These are phyloP conservation scores for Starmerella bacillaris DNA, from an alignment of 805 yeast genomes.

Conservation along the genomic window DNA sequence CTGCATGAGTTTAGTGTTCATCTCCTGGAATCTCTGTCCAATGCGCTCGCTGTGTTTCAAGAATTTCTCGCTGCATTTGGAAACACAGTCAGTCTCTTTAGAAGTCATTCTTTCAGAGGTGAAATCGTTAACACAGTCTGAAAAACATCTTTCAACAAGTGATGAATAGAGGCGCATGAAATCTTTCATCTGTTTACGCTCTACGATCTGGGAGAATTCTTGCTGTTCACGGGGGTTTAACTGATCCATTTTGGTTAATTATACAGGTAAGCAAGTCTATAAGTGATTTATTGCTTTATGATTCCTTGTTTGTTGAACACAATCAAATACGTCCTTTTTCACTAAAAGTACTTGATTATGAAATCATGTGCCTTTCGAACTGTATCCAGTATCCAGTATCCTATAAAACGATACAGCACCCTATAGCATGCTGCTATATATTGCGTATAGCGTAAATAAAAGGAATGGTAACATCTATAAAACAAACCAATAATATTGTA, in stretches of 20 bases:
- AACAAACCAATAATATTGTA: too few species aligned
- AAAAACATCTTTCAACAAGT: conserved; percentile 90
- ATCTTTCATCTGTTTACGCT: conserved; percentile 95
- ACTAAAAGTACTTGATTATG: too few species aligned
- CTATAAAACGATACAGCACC: too few species aligned
- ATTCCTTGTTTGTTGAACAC: too few species aligned
- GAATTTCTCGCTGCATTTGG: conserved; percentile 92
- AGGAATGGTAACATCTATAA: too few species aligned
- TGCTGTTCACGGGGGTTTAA: conserved; percentile 90
- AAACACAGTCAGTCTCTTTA: conserved; percentile 71
- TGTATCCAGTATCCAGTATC: too few species aligned
- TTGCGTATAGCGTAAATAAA: too few species aligned
- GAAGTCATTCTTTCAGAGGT: conserved; percentile 73
- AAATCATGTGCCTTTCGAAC: too few species aligned
- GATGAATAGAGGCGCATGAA: conserved; percentile 94
- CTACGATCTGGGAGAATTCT: conserved; percentile 86
- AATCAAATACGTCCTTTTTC: too few species aligned
- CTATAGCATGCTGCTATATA: too few species aligned
- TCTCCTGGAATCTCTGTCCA: conserved; percentile 97
- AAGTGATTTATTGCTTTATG: too few species aligned
- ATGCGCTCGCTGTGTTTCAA: conserved; percentile 95
- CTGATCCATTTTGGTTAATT: conserved; percentile 74
- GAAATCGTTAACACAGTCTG: conserved; percentile 95
- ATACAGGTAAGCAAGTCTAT: too few species aligned
- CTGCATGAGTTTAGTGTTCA: conserved; percentile 33